These are phyloP conservation scores for Hyphopichia khmerensis DNA, from an alignment of 1,139 yeast genomes.

Conservation along the genomic window DNA sequence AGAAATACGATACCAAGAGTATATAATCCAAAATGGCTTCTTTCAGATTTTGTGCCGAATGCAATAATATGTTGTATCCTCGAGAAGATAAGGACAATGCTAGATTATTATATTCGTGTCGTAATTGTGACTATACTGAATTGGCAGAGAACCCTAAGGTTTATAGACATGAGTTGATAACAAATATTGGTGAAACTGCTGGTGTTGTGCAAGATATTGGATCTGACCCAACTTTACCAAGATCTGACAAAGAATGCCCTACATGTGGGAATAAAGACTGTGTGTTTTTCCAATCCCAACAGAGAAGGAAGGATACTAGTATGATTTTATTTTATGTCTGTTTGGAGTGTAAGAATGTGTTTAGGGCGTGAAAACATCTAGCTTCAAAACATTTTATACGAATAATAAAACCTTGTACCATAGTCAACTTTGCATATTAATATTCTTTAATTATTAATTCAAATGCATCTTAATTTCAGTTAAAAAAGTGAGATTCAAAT, in stretches of 20 bases:
- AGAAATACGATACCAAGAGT: not conserved
- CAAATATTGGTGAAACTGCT: slow-evolving; percentile 91
- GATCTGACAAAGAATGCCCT: slow-evolving; percentile 93
- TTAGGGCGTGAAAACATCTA: slow-evolving; percentile 32
- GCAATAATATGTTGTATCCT: slow-evolving; percentile 99
- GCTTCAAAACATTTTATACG: not conserved
- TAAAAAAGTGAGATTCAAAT: no score
- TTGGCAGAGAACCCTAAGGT: slow-evolving; percentile 87
- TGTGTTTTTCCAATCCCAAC: slow-evolving; percentile 96
- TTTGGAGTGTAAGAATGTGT: slow-evolving; percentile 77
- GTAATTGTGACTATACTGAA: slow-evolving; percentile 94
- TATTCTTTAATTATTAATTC: no score
- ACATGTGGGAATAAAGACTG: slow-evolving; percentile 83
- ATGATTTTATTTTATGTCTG: slow-evolving; percentile 96
- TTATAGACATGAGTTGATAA: slow-evolving; percentile 87
- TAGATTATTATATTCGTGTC: slow-evolving; percentile 83
- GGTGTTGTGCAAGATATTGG: slow-evolving; percentile 98
- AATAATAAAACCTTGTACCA: slow-evolving; percentile 4
- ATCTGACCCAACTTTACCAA: slow-evolving; percentile 91
- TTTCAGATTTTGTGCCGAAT: slow-evolving; percentile 88
- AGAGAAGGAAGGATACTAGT: slow-evolving; percentile 89
- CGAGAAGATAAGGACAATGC: slow-evolving; percentile 80
- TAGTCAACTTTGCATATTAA: slow-evolving; percentile 1
- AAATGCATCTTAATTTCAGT: no score
- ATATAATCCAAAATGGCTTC: slow-evolving; percentile 60